These are phyloP conservation scores for Eutypa lata DNA, from an alignment of 2,329 filamentous ascomycete genomes.

Conservation along the genomic window DNA sequence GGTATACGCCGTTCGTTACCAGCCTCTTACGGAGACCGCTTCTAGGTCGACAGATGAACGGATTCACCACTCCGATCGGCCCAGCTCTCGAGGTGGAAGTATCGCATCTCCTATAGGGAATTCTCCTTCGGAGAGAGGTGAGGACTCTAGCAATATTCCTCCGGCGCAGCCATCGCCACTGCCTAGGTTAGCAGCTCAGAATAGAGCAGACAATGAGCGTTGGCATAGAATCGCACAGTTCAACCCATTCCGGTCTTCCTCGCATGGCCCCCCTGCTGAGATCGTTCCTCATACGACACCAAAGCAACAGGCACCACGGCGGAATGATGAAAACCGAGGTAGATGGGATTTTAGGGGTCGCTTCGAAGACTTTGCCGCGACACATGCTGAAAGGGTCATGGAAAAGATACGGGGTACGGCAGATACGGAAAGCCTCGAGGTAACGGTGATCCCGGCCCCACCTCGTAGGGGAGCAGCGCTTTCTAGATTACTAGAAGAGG, in stretches of 20 bases:
- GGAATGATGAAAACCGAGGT: conserved; percentile 25
- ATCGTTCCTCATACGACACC: conserved; percentile 28
- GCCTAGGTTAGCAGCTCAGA: conserved; percentile 3
- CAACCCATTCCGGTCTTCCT: conserved; percentile 19
- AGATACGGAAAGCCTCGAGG: conserved; percentile 53
- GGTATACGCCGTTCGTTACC: conserved; percentile 61
- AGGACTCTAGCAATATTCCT: conserved; percentile 7
- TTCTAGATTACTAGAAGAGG: conserved; percentile 55
- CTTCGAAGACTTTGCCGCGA: conserved; percentile 59
- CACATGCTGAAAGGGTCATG: conserved; percentile 57
- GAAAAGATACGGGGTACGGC: conserved; percentile 53
- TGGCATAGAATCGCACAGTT: conserved; percentile 16
- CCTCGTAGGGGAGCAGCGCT: conserved; percentile 55
- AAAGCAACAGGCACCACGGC: conserved; percentile 17
- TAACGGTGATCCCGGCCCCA: conserved; percentile 61
- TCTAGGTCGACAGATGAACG: conserved; percentile 41
- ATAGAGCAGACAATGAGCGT: conserved; percentile 6
- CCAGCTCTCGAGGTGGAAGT: conserved; percentile 34
- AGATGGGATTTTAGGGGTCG: conserved; percentile 56
- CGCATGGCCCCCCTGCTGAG: conserved; percentile 27
- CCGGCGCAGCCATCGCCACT: conserved; percentile 6
- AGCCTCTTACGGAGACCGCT: conserved; percentile 51
- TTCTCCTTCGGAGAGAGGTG: conserved; percentile 10
- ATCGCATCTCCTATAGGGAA: conserved; percentile 20
- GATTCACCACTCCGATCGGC: conserved; percentile 29